Evolutionary conservation across 345 rosid species (phyloP), one percentile per base, ranked within the genome.

Genomic region (Garcia nutans): DNA sequence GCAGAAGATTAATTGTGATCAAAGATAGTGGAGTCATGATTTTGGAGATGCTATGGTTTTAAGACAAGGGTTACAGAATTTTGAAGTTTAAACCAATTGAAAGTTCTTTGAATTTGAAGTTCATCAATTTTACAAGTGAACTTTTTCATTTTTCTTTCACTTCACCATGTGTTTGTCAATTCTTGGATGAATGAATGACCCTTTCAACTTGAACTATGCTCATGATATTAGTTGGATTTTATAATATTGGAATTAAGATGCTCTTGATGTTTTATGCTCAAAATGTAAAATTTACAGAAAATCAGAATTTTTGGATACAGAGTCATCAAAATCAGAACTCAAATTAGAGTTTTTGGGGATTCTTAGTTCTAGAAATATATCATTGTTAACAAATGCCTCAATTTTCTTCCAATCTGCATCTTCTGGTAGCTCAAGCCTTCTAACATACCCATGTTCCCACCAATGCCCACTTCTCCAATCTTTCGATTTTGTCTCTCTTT

Each of bases 371-470:
- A 94, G 74, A 73, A 86, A 17, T 15, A 71, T 41, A 15, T 85
- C 87, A 71, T 74, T 86, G 2, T 73, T 84, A 65, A 91, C 13
- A 68, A 67, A 75, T 56, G 86, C 90, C 69, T 91, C 95, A 0
- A 81, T 69, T 77, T 81, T 85, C 62, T 66, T 86, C 85, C 85
- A 76, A n/a, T 91, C 95, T 50, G 87, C 94, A 77, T 94, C 97
- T 71, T 86, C 85, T 2, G 94, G 97, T 31, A 94, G 86, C 90
- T 92, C 98, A 61, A 94, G 88, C 86, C 92, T 90, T 77, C 97
- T 85, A 9, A 90, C 95, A 37, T 70, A 91, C 23, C 98, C 97
- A 73, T 82, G 69, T 65, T 89, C 95, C 97, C 97, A 94, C 98
- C 97, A 94, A 22, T 83, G 80, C 42, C 88, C 89, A 71, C 84